These are phyloP conservation scores for Solanum pimpinellifolium DNA, from an alignment of 257 asterid species.

Conservation along the genomic window DNA sequence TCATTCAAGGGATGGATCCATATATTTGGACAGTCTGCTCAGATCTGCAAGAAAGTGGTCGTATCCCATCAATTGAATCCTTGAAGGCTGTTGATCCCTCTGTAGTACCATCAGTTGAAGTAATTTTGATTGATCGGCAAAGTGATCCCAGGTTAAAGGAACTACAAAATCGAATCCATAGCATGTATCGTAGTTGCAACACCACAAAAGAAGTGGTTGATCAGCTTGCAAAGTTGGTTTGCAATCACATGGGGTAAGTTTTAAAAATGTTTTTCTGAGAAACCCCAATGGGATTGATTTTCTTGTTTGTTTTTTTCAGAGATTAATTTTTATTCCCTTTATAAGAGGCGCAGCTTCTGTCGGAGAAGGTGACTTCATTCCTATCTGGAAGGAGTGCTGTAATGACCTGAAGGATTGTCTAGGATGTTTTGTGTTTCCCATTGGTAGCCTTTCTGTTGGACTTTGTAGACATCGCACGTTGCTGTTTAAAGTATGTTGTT, in stretches of 20 bases:
- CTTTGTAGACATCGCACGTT: slow-evolving; percentile 74
- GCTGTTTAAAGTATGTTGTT: slow-evolving; percentile 64
- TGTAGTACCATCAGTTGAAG: slow-evolving; percentile 51
- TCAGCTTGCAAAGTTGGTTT: slow-evolving; percentile 82
- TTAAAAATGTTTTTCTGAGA: slow-evolving; percentile 6
- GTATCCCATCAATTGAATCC: slow-evolving; percentile 80
- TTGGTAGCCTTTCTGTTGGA: slow-evolving; percentile 72
- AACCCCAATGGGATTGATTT: not conserved
- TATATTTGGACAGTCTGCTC: slow-evolving; percentile 85
- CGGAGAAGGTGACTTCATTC: slow-evolving; percentile 54
- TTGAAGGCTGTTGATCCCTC: slow-evolving; percentile 60
- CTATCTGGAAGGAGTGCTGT: slow-evolving; percentile 73
- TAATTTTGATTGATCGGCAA: slow-evolving; percentile 52
- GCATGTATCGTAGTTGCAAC: slow-evolving; percentile 44
- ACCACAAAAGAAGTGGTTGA: slow-evolving; percentile 72
- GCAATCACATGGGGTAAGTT: slow-evolving; percentile 89
- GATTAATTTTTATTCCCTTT: slow-evolving; percentile 21
- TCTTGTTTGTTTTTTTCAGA: not conserved
- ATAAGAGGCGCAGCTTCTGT: slow-evolving; percentile 51
- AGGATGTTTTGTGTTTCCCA: slow-evolving; percentile 71
- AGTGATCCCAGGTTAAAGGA: slow-evolving; percentile 80
- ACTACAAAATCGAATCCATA: slow-evolving; percentile 52
- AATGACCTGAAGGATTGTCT: slow-evolving; percentile 67
- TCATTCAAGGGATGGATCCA: slow-evolving; percentile 89
- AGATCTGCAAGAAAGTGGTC: slow-evolving; percentile 77